Percentiles rank a stretch among this genome's conserved stretches.
phyloP scores from a whole-genome alignment of 345 rosid species.

The Rhizophora apiculata region DNA sequence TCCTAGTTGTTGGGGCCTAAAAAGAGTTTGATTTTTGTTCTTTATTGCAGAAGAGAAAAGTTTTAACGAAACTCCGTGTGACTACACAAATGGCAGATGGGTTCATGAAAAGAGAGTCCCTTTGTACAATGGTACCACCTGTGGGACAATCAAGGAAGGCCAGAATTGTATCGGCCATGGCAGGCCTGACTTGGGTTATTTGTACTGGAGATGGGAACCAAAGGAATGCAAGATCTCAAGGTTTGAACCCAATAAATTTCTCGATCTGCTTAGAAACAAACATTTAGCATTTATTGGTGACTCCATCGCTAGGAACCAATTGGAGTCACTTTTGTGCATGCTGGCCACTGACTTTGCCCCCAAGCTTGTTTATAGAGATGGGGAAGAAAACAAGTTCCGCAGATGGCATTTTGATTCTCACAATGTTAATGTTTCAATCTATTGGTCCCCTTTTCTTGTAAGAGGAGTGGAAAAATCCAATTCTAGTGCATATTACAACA shows the following conservation, averaged over 20 bases:
- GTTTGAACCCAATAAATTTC: constrained; percentile 65
- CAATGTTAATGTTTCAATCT: constrained; percentile 59
- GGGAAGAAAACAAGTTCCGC: constrained; percentile 75
- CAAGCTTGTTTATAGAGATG: constrained; percentile 54
- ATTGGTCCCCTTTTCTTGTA: constrained; percentile 96
- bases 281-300: constrained; percentile 90
- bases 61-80: constrained; percentile 44
- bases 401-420: constrained; percentile 65
- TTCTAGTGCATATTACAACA: constrained; percentile 56
- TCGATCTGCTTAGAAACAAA: constrained; percentile 49
- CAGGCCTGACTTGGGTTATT: constrained; percentile 73
- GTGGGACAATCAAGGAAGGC: constrained; percentile 74
- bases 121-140: constrained; percentile 67
- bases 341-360: constrained; percentile 56
- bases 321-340: constrained; percentile 88
- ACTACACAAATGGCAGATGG: constrained; percentile 77
- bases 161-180: constrained; percentile 84
- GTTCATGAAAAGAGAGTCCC: constrained; percentile 64
- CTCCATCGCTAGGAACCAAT: constrained; percentile 94
- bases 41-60: constrained; percentile 41
- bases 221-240: constrained; percentile 64
- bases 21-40: background rate
- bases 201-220: constrained; percentile 93
- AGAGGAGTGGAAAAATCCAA: constrained; percentile 71
- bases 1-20: constrained; percentile 16